These are phyloP conservation scores for Rhododendron molle DNA, from an alignment of 148 eudicot species.

Conservation along the genomic window DNA sequence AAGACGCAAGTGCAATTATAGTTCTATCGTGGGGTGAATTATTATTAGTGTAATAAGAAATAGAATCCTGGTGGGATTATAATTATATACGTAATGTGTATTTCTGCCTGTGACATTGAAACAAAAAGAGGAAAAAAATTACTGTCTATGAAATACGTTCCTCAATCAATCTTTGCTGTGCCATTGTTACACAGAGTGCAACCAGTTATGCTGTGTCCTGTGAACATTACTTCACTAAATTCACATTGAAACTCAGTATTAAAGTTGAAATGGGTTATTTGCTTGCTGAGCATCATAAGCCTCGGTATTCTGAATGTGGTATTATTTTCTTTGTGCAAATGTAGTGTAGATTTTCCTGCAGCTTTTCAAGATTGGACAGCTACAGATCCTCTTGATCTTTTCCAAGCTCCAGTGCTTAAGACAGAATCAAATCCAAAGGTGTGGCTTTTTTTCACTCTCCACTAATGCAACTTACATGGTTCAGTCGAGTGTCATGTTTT, in stretches of 20 bases:
- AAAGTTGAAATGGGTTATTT: neutral
- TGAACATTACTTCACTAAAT: neutral
- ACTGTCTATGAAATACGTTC: neutral
- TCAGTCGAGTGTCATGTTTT: neutral
- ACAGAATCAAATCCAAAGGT: constrained; percentile 91
- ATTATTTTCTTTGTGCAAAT: constrained; percentile 26
- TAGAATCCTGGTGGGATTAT: no score
- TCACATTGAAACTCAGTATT: neutral
- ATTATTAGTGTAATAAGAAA: no score
- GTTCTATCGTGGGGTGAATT: no score
- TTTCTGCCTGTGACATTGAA: neutral
- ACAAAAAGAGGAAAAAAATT: neutral
- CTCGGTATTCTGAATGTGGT: constrained; percentile 3
- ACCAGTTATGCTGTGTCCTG: neutral
- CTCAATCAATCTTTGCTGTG: neutral
- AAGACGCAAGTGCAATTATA: no score
- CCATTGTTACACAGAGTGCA: neutral
- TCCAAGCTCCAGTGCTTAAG: constrained; percentile 75
- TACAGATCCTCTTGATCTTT: constrained; percentile 80
- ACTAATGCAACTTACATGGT: neutral
- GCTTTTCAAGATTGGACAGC: constrained; percentile 76
- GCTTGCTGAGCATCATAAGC: neutral
- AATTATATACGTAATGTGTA: neutral
- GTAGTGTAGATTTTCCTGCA: constrained; percentile 90
- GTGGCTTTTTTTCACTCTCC: neutral